These are phyloP conservation scores for Teratosphaeria zuluensis DNA, from an alignment of 2,329 filamentous ascomycete species.

Conservation along the genomic window DNA sequence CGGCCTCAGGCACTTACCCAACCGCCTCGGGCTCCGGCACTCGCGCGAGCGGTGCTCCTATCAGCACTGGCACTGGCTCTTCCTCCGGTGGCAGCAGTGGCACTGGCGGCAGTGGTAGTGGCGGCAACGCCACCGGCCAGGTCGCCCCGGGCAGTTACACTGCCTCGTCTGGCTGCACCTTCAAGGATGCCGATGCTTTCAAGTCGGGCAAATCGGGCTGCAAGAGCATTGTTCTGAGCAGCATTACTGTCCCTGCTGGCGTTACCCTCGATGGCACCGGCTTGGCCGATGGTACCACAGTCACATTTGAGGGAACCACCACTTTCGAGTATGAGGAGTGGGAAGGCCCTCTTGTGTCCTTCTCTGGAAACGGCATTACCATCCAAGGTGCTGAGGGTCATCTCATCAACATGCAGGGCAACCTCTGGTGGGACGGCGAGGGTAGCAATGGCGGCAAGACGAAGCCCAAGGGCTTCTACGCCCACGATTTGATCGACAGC, in stretches of 20 bases:
- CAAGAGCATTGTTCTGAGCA: conserved; percentile 27
- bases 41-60: not conserved
- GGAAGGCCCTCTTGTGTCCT: conserved; percentile 52
- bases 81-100: not conserved
- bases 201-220: conserved; percentile 28
- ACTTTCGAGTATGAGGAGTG: conserved; percentile 59
- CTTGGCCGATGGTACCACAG: conserved; percentile 23
- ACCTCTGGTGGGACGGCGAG: conserved; percentile 52
- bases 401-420: conserved; percentile 48
- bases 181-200: conserved; percentile 17
- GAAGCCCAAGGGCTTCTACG: conserved; percentile 57
- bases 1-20: too few relatives aligned
- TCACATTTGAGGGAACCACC: conserved; percentile 54
- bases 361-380: conserved; percentile 48
- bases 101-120: too few relatives aligned
- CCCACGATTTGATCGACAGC: conserved; percentile 43
- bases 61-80: not conserved
- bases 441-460: conserved; percentile 50
- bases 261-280: conserved; percentile 28
- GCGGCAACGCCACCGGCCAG: not conserved
- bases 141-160: not conserved
- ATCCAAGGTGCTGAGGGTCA: conserved; percentile 44
- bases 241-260: conserved; percentile 28
- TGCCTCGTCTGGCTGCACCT: conserved; percentile 22
- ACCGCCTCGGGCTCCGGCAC: too few relatives aligned